A percentile compares a stretch with the other conserved stretches of the same genome.
Evolutionary conservation across 2,329 filamentous ascomycete genomes (phyloP).

Genomic region (Fusarium veterinarium): DNA sequence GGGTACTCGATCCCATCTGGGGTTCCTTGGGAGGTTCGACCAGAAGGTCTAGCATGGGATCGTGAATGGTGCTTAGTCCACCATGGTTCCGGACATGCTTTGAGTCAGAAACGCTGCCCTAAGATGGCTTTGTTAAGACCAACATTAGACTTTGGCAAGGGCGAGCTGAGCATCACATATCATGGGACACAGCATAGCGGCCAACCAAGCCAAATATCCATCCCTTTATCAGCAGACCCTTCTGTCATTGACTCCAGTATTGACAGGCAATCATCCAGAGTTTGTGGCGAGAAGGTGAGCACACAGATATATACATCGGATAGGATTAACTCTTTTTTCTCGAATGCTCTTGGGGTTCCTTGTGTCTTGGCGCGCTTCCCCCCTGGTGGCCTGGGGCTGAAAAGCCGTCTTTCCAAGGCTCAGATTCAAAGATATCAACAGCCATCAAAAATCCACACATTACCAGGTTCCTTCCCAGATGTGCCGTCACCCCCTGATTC

Average conservation of each 20-base stretch:
- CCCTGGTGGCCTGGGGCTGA: constrained; percentile 68
- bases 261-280: constrained; percentile 67
- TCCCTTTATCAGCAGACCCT: constrained; percentile 77
- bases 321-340: constrained; percentile 81
- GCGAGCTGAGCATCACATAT: constrained; percentile 72
- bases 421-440: constrained; percentile 71
- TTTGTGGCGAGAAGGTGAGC: constrained; percentile 84
- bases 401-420: constrained; percentile 77
- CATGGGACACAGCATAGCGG: constrained; percentile 47
- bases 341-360: constrained; percentile 76
- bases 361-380: constrained; percentile 89
- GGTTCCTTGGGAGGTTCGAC: constrained; percentile 78
- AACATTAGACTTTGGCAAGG: constrained; percentile 74
- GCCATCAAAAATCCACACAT: constrained; percentile 31
- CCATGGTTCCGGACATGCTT: constrained; percentile 81
- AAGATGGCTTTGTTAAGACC: constrained; percentile 88
- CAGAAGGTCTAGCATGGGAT: constrained; percentile 92
- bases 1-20: constrained; percentile 76
- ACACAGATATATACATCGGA: constrained; percentile 76
- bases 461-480: constrained; percentile 66
- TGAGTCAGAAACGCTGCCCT: constrained; percentile 91
- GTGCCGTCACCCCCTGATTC: constrained; percentile 69
- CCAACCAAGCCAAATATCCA: constrained; percentile 54
- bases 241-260: constrained; percentile 59
- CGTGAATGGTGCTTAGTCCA: constrained; percentile 97